These are phyloP conservation scores for Mycena latifolia DNA, from an alignment of 768 basidiomycete genomes.

Conservation along the genomic window DNA sequence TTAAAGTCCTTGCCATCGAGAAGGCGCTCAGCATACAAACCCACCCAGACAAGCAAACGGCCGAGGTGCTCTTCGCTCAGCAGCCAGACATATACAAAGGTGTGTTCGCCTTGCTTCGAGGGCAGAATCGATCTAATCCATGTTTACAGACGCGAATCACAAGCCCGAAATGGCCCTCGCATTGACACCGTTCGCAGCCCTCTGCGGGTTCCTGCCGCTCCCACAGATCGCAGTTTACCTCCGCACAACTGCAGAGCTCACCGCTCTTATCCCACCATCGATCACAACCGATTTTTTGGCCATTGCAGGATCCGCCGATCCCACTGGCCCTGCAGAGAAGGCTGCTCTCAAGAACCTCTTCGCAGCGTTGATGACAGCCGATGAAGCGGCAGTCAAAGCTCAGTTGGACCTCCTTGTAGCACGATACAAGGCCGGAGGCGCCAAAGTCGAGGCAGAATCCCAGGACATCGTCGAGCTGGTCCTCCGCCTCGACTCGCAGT, in stretches of 20 bases:
- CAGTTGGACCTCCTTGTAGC: slow-evolving; percentile 69
- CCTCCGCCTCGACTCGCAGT: slow-evolving; percentile 74
- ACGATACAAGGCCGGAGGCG: slow-evolving; percentile 67
- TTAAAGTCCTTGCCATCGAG: slow-evolving; percentile 92
- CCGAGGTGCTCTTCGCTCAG: slow-evolving; percentile 73
- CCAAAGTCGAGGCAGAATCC: slow-evolving; percentile 55
- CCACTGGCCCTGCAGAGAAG: slow-evolving; percentile 63
- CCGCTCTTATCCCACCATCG: slow-evolving; percentile 71
- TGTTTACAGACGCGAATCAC: slow-evolving; percentile 86
- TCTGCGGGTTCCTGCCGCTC: slow-evolving; percentile 95
- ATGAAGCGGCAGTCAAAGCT: slow-evolving; percentile 59
- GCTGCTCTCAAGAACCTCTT: slow-evolving; percentile 82
- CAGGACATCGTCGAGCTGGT: slow-evolving; percentile 72
- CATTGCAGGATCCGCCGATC: slow-evolving; percentile 56
- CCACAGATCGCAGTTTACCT: slow-evolving; percentile 77
- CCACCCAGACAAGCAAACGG: slow-evolving; percentile 90
- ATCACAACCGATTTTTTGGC: slow-evolving; percentile 66
- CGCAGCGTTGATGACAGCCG: slow-evolving; percentile 86
- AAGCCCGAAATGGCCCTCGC: slow-evolving; percentile 99
- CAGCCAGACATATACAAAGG: slow-evolving; percentile 94
- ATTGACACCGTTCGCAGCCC: slow-evolving; percentile 87
- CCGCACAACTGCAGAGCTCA: slow-evolving; percentile 79
- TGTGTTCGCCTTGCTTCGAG: slow-evolving; percentile 45
- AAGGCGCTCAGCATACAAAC: slow-evolving; percentile 94
- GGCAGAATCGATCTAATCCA: neutral